Percentiles rank a stretch among this genome's conserved stretches.
Evolutionary conservation across 805 yeast species (phyloP).

Genomic region (Saccharomycopsis sp.): DNA sequence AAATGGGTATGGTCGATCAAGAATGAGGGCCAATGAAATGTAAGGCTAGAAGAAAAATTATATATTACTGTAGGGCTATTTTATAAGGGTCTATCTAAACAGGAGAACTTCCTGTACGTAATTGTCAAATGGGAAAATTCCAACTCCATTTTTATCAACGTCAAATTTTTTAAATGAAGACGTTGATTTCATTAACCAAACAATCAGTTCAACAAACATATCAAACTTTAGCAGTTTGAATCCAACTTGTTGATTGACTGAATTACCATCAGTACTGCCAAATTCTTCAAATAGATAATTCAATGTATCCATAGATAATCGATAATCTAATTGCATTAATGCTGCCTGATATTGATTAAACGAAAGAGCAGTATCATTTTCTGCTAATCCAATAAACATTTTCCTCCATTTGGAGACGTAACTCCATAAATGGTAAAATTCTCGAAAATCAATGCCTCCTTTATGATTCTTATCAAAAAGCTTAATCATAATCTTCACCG

Average conservation of each 20-base stretch:
- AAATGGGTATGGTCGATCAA: too few relatives aligned
- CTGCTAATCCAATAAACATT: slow-evolving; percentile 55
- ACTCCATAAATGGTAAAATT: slow-evolving; percentile 63
- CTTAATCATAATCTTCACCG: slow-evolving; percentile 55
- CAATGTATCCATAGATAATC: slow-evolving; percentile 51
- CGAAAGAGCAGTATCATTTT: slow-evolving; percentile 49
- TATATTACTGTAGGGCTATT: too few relatives aligned
- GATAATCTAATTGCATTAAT: slow-evolving; percentile 58
- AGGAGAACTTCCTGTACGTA: slow-evolving; percentile 47
- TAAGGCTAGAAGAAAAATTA: too few relatives aligned
- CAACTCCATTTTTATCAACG: slow-evolving; percentile 66
- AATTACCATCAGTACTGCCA: slow-evolving; percentile 15
- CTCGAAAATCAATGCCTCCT: slow-evolving; percentile 45
- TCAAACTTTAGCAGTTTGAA: slow-evolving; percentile 55
- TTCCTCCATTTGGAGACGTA: slow-evolving; percentile 64
- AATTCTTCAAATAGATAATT: slow-evolving; percentile 51
- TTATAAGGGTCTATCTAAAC: slow-evolving; percentile 28
- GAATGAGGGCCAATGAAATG: too few relatives aligned
- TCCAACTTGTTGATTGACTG: slow-evolving; percentile 22
- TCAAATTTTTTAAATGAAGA: slow-evolving; percentile 75
- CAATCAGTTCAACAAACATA: slow-evolving; percentile 70
- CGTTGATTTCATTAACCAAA: slow-evolving; percentile 71
- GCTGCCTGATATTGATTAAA: slow-evolving; percentile 59
- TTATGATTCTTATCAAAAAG: slow-evolving; percentile 47
- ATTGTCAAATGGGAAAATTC: slow-evolving; percentile 58